These are phyloP conservation scores for Rickenella mellea DNA, from an alignment of 768 basidiomycete species.

Conservation along the genomic window DNA sequence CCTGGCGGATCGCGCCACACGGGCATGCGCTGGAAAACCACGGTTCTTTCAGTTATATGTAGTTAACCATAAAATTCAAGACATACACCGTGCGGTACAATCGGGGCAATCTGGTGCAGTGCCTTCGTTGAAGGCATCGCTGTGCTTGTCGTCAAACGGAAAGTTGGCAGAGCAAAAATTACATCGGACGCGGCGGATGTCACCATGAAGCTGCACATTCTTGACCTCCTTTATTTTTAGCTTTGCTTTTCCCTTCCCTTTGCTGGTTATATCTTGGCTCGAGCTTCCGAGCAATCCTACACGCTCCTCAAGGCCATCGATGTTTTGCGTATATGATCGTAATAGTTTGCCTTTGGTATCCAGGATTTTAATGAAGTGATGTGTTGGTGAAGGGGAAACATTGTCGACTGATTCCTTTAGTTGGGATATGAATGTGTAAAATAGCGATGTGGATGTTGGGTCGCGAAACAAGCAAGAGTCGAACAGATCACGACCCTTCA, in stretches of 20 bases:
- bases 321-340: constrained; percentile 95
- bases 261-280: constrained; percentile 36
- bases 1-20: constrained; percentile 76
- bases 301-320: constrained; percentile 85
- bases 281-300: constrained; percentile 67
- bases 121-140: constrained; percentile 58
- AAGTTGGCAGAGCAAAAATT: constrained; percentile 74
- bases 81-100: constrained; percentile 73
- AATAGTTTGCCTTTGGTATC: constrained; percentile 78
- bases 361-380: constrained; percentile 78
- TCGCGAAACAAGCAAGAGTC: constrained; percentile 88
- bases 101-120: constrained; percentile 79
- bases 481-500: constrained; percentile 93
- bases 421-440: constrained; percentile 91
- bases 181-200: constrained; percentile 87
- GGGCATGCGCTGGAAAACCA: constrained; percentile 50
- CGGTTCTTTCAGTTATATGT: constrained; percentile 6
- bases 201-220: constrained; percentile 91
- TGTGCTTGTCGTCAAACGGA: constrained; percentile 54
- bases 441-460: constrained; percentile 74
- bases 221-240: constrained; percentile 63
- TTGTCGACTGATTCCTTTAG: constrained; percentile 75
- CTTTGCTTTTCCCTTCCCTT: constrained; percentile 62
- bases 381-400: constrained; percentile 78
- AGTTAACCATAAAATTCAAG: background rate